Conservation (phyloP, 257 asterid species). For the Salvia miltiorrhiza region DNA sequence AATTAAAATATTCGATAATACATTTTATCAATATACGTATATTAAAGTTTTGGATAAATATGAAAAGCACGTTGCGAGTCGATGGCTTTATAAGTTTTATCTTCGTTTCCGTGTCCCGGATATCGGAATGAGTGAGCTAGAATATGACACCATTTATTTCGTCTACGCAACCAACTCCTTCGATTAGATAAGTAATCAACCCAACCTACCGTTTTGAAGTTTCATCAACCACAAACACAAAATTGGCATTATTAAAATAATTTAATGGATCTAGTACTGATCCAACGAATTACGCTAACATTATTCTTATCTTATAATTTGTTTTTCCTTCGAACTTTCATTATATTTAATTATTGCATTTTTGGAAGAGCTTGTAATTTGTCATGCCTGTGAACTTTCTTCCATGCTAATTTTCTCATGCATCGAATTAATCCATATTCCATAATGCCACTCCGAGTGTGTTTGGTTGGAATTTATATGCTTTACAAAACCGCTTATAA, state of each 20-base stretch:
- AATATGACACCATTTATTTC: not conserved
- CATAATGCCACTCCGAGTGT: no score
- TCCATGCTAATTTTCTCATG: not conserved
- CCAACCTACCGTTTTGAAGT: not conserved
- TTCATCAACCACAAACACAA: not conserved
- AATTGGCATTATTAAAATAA: not conserved
- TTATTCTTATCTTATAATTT: not conserved
- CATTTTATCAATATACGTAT: no score
- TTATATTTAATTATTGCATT: no score
- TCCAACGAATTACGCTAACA: not conserved
- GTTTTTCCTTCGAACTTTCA: not conserved
- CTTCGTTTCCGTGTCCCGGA: no score
- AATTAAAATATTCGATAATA: no score
- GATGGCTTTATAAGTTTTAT: no score
- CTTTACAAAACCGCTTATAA: no score
- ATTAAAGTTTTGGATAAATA: no score
- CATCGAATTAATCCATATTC: not conserved
- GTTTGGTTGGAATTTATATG: no score
- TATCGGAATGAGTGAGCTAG: not conserved
- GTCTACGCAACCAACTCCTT: constrained; percentile 5
- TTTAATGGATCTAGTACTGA: no score
- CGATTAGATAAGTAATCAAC: not conserved
- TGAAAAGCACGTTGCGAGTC: no score
- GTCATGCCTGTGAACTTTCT: not conserved
- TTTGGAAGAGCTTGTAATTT: not conserved